A percentile compares a stretch with the other conserved stretches of the same genome.
Evolutionary conservation across 2,329 filamentous ascomycete species (phyloP).

Genomic region (Cordyceps farinosa): DNA sequence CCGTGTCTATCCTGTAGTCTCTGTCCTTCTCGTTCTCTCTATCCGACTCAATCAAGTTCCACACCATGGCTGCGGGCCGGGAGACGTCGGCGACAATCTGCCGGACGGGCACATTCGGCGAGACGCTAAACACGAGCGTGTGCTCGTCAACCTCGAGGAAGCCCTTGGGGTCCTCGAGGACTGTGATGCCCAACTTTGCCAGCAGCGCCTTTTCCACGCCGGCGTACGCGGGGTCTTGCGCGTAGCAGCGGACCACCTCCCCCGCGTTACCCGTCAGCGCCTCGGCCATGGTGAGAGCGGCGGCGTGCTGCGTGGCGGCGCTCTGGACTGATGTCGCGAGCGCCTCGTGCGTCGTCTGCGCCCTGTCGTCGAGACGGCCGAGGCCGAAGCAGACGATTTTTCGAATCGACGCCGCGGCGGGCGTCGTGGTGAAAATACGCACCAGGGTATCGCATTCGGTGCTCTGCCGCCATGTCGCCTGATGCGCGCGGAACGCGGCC

Average conservation of each 20-base stretch:
- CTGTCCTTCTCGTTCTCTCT: neutral
- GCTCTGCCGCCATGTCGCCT: neutral
- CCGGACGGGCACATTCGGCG: constrained; percentile 22
- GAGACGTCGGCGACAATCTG: constrained; percentile 24
- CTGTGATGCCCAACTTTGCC: constrained; percentile 10
- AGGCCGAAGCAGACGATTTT: constrained; percentile 14
- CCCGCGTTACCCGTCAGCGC: neutral
- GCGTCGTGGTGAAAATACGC: neutral
- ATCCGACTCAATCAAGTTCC: constrained; percentile 14
- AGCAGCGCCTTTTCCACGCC: constrained; percentile 14
- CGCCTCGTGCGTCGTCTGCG: neutral
- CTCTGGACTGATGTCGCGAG: neutral
- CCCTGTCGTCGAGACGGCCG: constrained; percentile 4
- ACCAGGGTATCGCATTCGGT: neutral
- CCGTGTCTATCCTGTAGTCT: neutral
- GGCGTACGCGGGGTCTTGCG: constrained; percentile 20
- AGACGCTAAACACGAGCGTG: constrained; percentile 21
- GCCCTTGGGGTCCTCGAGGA: constrained; percentile 19
- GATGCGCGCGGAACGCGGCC: neutral
- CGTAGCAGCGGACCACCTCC: neutral
- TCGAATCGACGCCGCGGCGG: neutral
- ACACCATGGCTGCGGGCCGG: constrained; percentile 23
- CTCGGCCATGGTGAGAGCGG: constrained; percentile 22
- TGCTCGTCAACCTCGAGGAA: constrained; percentile 22
- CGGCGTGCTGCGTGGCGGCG: constrained; percentile 22